Percentiles rank a stretch among this genome's conserved stretches.
Conservation (phyloP, 176 grass and related monocot genomes). For the Oryza australiensis region DNA sequence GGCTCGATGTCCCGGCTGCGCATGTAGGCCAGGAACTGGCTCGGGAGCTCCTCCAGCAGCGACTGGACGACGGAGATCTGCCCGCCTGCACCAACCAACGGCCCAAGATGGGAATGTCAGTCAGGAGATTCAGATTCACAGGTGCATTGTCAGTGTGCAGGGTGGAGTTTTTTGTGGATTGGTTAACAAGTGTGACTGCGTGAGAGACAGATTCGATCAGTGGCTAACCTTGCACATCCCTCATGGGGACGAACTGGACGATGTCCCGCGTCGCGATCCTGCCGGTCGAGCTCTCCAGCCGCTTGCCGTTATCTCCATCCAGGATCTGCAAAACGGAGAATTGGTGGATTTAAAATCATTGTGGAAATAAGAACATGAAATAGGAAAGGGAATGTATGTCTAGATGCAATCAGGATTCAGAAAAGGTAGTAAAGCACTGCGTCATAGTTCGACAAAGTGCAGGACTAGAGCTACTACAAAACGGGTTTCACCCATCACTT, state of each 20-base stretch:
- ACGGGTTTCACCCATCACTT: too few species aligned
- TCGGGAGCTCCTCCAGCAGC: slow-evolving; percentile 87
- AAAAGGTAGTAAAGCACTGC: too few species aligned
- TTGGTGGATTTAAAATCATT: neutral
- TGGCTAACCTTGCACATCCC: slow-evolving; percentile 64
- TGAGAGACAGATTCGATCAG: neutral
- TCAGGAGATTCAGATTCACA: neutral
- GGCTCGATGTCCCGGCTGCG: slow-evolving; percentile 73
- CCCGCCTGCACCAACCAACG: slow-evolving; percentile 41
- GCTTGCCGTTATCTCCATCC: slow-evolving; percentile 74
- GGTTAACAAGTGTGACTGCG: neutral
- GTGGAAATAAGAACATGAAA: neutral
- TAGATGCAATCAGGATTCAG: too few species aligned
- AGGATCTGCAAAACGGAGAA: slow-evolving; percentile 53
- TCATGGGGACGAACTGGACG: slow-evolving; percentile 96
- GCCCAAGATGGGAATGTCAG: neutral
- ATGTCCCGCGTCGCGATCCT: slow-evolving; percentile 86
- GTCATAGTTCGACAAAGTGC: neutral
- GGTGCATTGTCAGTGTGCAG: neutral
- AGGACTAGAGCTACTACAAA: neutral
- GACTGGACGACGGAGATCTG: slow-evolving; percentile 79
- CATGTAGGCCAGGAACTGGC: slow-evolving; percentile 86
- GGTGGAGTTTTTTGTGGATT: neutral
- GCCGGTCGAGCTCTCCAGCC: slow-evolving; percentile 79
- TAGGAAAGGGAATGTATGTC: too few species aligned